phyloP scores from a whole-genome alignment of 805 yeast species.

The Saturnispora sekii region DNA sequence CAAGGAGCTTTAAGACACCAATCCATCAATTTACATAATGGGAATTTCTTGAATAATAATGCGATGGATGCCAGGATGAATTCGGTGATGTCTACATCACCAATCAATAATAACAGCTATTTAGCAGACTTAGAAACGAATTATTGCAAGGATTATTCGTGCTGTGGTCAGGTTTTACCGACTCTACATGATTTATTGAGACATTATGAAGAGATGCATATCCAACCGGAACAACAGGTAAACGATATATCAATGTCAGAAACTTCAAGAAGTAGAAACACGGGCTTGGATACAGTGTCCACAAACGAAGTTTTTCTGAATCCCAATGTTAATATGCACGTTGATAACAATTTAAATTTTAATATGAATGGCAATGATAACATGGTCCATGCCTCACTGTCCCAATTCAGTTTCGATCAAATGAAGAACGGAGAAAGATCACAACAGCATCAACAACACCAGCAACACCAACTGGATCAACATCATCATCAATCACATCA shows the following conservation, averaged over 20 bases:
- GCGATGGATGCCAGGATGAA: slow-evolving; percentile 23
- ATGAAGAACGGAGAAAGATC: background rate
- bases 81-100: slow-evolving; percentile 37
- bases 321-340: slow-evolving; percentile 10
- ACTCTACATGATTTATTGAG: slow-evolving; percentile 87
- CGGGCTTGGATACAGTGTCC: slow-evolving; percentile 72
- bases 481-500: slow-evolving; percentile 18
- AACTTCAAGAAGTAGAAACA: slow-evolving; percentile 35
- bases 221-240: slow-evolving; percentile 41
- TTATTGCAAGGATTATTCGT: slow-evolving; percentile 91
- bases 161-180: slow-evolving; percentile 90
- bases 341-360: slow-evolving; percentile 6
- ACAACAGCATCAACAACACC: slow-evolving; percentile 1
- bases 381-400: slow-evolving; percentile 11
- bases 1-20: slow-evolving; percentile 10
- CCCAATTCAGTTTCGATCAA: slow-evolving; percentile 19
- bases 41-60: slow-evolving; percentile 13
- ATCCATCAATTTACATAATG: slow-evolving; percentile 12
- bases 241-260: slow-evolving; percentile 15
- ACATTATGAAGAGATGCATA: slow-evolving; percentile 96
- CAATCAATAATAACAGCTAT: slow-evolving; percentile 64
- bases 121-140: slow-evolving; percentile 90
- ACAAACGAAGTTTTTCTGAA: slow-evolving; percentile 83
- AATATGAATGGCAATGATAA: slow-evolving; percentile 12
- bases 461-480: slow-evolving; percentile 5